Evolutionary conservation across 768 basidiomycete genomes (phyloP), one percentile per base, ranked within the genome.

Genomic region (Auricularia cornea): DNA sequence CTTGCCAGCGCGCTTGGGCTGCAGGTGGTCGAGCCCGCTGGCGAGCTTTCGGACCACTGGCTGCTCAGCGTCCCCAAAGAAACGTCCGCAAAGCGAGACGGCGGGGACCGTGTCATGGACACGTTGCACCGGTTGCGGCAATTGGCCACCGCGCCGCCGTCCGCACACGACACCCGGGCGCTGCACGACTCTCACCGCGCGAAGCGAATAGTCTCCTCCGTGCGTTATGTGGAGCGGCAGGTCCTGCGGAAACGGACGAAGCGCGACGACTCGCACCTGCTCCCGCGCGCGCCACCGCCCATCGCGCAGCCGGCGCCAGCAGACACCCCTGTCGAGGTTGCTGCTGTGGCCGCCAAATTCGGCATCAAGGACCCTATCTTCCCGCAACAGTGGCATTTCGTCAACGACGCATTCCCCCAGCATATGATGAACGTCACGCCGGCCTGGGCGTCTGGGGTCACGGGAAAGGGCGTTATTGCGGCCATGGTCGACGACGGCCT

Each of bases 401-500:
- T 97, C 65, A 98, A 99, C 75, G 85, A 90, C 64, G 82, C 91
- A 35, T 85, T 80, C 67, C 89, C 88, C 3, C 83, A 89, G 69
- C 84, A 92, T 67, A 86, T 82, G 80, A 89, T 99, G 87, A 98
- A 99, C 70, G 90, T 94, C n/a, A 89, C 93, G 0, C 81, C 84
- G 12, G 79, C 97, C 0, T 99, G 97, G 97, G 64, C 65, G 54
- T 90, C 89, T 32, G 95, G 93, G 3, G 81, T 94, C 66, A 93
- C 89, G 0, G 97, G 97, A 1, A 80, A 85, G 68, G 95, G 92
- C 6, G 79, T 98, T 31, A 88, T 92, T 48, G 83, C 92, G 3
- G 92, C 93, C 11, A 79, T 99, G 54, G 88, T 99, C 28, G 97
- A 99, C 72, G 97, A 99, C 72, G 97, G 97, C 1, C 74, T 99